Evolutionary conservation across 257 asterid genomes (phyloP).

Genomic region (Solanum chiquidenum): DNA sequence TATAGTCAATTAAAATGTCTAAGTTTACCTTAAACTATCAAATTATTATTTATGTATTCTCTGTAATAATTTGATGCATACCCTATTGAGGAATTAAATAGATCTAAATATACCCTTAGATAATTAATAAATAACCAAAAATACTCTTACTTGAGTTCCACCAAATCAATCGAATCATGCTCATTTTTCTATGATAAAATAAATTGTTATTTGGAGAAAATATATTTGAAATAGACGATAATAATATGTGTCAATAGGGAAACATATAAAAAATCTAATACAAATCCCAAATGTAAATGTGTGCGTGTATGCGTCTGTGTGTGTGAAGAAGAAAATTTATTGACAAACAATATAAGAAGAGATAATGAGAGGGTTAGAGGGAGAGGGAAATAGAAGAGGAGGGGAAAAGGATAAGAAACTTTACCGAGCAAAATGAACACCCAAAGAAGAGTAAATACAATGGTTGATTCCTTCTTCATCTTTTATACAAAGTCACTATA

Average conservation of each 20-base stretch:
- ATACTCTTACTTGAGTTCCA: too few species aligned
- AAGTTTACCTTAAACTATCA: too few species aligned
- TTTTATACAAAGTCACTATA: too few species aligned
- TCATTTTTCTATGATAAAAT: neutral
- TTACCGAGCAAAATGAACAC: neutral
- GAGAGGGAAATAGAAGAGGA: neutral
- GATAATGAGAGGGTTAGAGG: neutral
- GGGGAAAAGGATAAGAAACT: neutral
- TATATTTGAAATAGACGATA: neutral
- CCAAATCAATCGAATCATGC: too few species aligned
- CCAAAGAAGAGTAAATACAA: neutral
- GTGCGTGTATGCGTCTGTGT: rapidly evolving
- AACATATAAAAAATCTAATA: neutral
- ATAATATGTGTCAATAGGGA: neutral
- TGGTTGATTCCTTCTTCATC: neutral
- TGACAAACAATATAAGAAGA: neutral
- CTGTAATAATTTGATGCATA: too few species aligned
- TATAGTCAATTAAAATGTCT: too few species aligned
- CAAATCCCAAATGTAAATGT: neutral
- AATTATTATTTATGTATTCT: too few species aligned
- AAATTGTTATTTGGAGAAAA: neutral
- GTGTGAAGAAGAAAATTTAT: neutral
- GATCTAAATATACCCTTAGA: too few species aligned
- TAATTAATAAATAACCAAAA: too few species aligned
- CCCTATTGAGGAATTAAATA: too few species aligned